Evolutionary conservation across 2,329 filamentous ascomycete genomes (phyloP).

Genomic region (Calonectria pauciramosa): DNA sequence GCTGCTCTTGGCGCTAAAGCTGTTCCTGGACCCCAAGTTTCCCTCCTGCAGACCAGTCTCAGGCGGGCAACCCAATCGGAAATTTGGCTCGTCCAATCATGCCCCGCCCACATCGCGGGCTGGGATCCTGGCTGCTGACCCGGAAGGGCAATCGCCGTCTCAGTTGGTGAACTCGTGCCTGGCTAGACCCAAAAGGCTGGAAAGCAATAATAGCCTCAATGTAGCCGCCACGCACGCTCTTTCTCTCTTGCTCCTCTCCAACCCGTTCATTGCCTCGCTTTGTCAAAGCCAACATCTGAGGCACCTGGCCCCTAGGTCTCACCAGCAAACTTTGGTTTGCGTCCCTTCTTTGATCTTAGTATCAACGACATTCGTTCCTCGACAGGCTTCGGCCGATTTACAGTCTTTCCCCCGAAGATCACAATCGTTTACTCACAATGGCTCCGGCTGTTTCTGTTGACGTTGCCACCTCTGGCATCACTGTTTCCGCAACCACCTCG

Average conservation of each 20-base stretch:
- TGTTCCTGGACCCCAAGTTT: conserved; percentile 48
- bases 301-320: neutral
- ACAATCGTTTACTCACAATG: conserved; percentile 2
- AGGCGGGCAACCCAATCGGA: conserved; percentile 21
- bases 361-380: conserved; percentile 50
- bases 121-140: conserved; percentile 20
- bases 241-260: conserved; percentile 32
- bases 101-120: conserved; percentile 13
- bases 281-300: conserved; percentile 38
- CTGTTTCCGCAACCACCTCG: neutral
- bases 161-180: conserved; percentile 14
- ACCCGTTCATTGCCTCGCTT: conserved; percentile 37
- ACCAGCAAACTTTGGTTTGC: conserved; percentile 54
- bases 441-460: conserved; percentile 42
- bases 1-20: conserved; percentile 41
- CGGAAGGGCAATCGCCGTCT: conserved; percentile 42
- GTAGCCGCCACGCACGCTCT: conserved; percentile 28
- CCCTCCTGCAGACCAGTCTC: conserved; percentile 7
- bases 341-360: conserved; percentile 55
- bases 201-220: conserved; percentile 10
- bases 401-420: conserved; percentile 45
- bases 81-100: conserved; percentile 35
- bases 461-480: neutral
- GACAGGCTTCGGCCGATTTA: conserved; percentile 51
- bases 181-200: conserved; percentile 3